These are phyloP conservation scores for Sequoiadendron giganteum DNA, from an alignment of 75 land plant genomes.

Conservation along the genomic window DNA sequence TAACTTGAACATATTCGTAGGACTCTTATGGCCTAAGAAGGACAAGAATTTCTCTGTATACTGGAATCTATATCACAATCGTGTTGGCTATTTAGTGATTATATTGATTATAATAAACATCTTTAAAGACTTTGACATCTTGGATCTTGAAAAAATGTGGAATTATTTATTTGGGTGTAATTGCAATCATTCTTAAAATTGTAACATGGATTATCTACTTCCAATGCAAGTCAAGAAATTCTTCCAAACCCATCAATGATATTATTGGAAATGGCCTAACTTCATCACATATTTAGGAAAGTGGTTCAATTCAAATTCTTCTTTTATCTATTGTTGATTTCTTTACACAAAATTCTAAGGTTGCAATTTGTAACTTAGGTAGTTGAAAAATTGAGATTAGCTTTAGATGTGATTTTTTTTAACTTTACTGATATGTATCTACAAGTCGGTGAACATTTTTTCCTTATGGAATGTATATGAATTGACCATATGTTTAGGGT, in stretches of 20 bases:
- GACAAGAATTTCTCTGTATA: conserved; percentile 50
- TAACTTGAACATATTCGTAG: conserved; percentile 41
- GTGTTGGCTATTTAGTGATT: conserved; percentile 51
- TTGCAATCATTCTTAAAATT: conserved; percentile 39
- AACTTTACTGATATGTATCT: too few relatives aligned
- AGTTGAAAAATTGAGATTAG: too few relatives aligned
- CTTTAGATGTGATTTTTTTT: too few relatives aligned
- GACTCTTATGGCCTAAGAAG: conserved; percentile 57
- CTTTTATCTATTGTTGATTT: too few relatives aligned
- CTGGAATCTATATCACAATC: conserved; percentile 81
- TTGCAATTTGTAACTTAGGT: too few relatives aligned
- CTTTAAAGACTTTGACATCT: conserved; percentile 46
- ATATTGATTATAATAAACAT: conserved; percentile 11
- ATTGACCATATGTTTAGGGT: too few relatives aligned
- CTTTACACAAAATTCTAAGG: too few relatives aligned
- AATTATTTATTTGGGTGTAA: conserved; percentile 34
- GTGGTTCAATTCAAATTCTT: too few relatives aligned
- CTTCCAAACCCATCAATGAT: neutral
- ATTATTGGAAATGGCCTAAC: too few relatives aligned
- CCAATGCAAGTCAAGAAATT: conserved; percentile 20
- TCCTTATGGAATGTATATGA: too few relatives aligned
- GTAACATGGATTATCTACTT: conserved; percentile 47
- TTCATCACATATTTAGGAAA: too few relatives aligned
- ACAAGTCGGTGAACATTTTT: too few relatives aligned
- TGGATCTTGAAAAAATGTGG: conserved; percentile 56